These are phyloP conservation scores for Boletellus ananiceps DNA, from an alignment of 768 basidiomycete species.

Conservation along the genomic window DNA sequence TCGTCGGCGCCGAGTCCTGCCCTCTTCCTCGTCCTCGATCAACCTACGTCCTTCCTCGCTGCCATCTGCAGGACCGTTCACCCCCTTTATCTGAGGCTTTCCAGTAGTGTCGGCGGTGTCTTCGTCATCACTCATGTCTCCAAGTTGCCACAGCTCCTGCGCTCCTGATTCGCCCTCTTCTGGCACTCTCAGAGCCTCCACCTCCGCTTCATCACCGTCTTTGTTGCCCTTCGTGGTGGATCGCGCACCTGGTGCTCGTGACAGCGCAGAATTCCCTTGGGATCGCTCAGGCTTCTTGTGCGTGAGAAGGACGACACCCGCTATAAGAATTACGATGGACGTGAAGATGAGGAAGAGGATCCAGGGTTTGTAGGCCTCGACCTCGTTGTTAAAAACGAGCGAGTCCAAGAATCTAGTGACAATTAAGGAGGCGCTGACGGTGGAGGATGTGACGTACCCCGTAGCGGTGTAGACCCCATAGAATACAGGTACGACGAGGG, in stretches of 20 bases:
- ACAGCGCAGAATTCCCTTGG: constrained; percentile 26
- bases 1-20: constrained; percentile 31
- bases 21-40: constrained; percentile 33
- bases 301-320: constrained; percentile 89
- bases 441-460: constrained; percentile 46
- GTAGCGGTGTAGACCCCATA: constrained; percentile 88
- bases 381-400: constrained; percentile 77
- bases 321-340: constrained; percentile 82
- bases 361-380: constrained; percentile 85
- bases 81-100: constrained; percentile 20
- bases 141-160: constrained; percentile 61
- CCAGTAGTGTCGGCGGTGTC: constrained; percentile 40
- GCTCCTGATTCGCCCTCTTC: constrained; percentile 36
- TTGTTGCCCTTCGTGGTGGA: constrained; percentile 17
- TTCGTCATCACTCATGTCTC: constrained; percentile 68
- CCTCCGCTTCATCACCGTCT: constrained; percentile 31
- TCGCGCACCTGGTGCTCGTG: constrained; percentile 22
- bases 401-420: constrained; percentile 54
- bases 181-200: constrained; percentile 31
- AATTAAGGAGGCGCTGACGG: constrained; percentile 4
- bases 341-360: constrained; percentile 82
- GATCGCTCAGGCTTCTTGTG: constrained; percentile 79
- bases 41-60: constrained; percentile 41
- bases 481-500: constrained; percentile 90
- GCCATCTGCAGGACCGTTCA: constrained; percentile 10